A percentile compares a stretch with the other conserved stretches of the same genome.
phyloP scores from a whole-genome alignment of 768 basidiomycete species.

The Termitomyces sp. region DNA sequence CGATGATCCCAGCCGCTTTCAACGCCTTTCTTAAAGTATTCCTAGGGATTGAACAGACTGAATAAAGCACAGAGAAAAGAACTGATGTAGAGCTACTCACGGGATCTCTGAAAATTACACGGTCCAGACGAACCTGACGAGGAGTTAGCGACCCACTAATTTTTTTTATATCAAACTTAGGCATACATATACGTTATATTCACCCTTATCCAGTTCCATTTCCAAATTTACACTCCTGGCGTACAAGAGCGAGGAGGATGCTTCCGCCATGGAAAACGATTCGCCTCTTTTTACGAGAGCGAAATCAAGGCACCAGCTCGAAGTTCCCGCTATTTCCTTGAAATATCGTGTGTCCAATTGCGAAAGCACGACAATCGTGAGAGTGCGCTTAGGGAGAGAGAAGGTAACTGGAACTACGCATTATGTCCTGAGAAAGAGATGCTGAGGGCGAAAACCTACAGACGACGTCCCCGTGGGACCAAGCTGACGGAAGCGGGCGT shows the following conservation, averaged over 20 bases:
- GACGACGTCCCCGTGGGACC: constrained; percentile 54
- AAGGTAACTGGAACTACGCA: constrained; percentile 38
- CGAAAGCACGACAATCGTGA: constrained; percentile 50
- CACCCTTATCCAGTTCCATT: constrained; percentile 38
- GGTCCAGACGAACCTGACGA: constrained; percentile 33
- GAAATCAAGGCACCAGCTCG: constrained; percentile 50
- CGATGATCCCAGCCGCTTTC: constrained; percentile 35
- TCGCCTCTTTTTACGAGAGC: constrained; percentile 47
- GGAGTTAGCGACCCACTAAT: neutral
- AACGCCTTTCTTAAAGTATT: constrained; percentile 25
- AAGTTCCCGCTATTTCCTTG: constrained; percentile 41
- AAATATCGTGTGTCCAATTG: constrained; percentile 52
- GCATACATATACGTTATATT: constrained; percentile 44
- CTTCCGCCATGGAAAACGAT: constrained; percentile 36
- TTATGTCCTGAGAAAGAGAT: neutral
- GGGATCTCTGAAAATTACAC: constrained; percentile 20
- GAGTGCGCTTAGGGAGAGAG: constrained; percentile 36
- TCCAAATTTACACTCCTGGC: constrained; percentile 43
- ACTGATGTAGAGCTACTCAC: constrained; percentile 12
- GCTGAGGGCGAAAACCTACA: constrained; percentile 34
- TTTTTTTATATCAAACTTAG: neutral
- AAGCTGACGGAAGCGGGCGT: constrained; percentile 44
- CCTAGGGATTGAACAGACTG: constrained; percentile 7
- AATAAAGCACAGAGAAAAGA: neutral
- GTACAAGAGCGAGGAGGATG: constrained; percentile 34